phyloP scores from a whole-genome alignment of 805 yeast species.

The Candida fluviatilis region DNA sequence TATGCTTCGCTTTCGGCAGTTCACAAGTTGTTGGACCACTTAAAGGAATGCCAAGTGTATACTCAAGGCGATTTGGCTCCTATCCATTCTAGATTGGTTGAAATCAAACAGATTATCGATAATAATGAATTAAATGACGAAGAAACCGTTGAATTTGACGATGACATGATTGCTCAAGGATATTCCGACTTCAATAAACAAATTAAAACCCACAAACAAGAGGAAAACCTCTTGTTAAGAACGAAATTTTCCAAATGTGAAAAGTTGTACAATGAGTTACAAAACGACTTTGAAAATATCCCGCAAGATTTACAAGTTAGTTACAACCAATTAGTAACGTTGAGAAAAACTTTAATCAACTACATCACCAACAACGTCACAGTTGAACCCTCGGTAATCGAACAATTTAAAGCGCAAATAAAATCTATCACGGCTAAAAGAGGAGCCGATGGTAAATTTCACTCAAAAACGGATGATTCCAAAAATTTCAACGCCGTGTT shows the following conservation, averaged over 20 bases:
- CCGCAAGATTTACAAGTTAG: slow-evolving; percentile 37
- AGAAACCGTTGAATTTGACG: slow-evolving; percentile 7
- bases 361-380: slow-evolving; percentile 19
- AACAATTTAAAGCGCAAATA: slow-evolving; percentile 2
- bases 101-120: slow-evolving; percentile 61
- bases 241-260: slow-evolving; percentile 64
- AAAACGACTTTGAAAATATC: slow-evolving; percentile 42
- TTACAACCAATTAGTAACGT: slow-evolving; percentile 56
- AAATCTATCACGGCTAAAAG: background rate
- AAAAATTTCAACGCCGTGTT: slow-evolving; percentile 38
- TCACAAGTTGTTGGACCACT: slow-evolving; percentile 75
- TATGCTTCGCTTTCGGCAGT: slow-evolving; percentile 88
- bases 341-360: slow-evolving; percentile 58
- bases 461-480: slow-evolving; percentile 8
- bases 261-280: slow-evolving; percentile 53
- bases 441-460: slow-evolving; percentile 43
- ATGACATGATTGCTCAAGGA: slow-evolving; percentile 13
- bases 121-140: slow-evolving; percentile 10
- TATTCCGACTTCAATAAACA: slow-evolving; percentile 9
- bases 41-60: slow-evolving; percentile 75
- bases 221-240: slow-evolving; percentile 58
- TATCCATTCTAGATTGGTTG: slow-evolving; percentile 65
- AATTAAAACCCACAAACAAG: slow-evolving; percentile 37
- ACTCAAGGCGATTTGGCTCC: slow-evolving; percentile 82
- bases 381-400: background rate